phyloP scores from a whole-genome alignment of 306 rosid genomes.

The Carpinus fangiana region DNA sequence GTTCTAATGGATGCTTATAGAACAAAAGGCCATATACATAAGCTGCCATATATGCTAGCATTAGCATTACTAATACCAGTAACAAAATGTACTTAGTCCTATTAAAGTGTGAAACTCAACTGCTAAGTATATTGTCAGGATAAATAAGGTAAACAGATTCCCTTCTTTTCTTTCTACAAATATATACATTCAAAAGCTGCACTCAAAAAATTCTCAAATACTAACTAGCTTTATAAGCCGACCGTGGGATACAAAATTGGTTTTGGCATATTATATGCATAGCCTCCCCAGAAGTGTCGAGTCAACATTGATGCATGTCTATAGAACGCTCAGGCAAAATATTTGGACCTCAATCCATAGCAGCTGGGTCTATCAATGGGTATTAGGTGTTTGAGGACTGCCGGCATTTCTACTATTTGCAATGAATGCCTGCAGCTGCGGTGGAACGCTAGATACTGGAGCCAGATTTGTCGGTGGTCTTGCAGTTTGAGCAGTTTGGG shows the following conservation, averaged over 20 bases:
- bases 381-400: constrained; percentile 27
- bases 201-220: background rate
- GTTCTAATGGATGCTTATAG: too few relatives aligned
- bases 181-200: background rate
- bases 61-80: too few relatives aligned
- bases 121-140: background rate
- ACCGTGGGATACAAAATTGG: constrained; percentile 3
- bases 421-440: constrained; percentile 28
- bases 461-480: constrained; percentile 29
- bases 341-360: constrained; percentile 8
- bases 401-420: constrained; percentile 36
- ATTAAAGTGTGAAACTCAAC: too few relatives aligned
- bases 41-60: too few relatives aligned
- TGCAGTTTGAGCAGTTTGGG: constrained; percentile 36
- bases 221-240: background rate
- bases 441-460: constrained; percentile 18
- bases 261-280: background rate
- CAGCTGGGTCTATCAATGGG: constrained; percentile 7
- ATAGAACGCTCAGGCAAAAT: background rate
- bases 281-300: background rate
- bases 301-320: background rate
- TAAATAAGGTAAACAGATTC: background rate
- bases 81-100: too few relatives aligned
- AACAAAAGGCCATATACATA: too few relatives aligned
- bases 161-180: background rate